A percentile compares a stretch with the other conserved stretches of the same genome.
phyloP scores from a whole-genome alignment of 257 asterid genomes.

The Solanum rostratum region DNA sequence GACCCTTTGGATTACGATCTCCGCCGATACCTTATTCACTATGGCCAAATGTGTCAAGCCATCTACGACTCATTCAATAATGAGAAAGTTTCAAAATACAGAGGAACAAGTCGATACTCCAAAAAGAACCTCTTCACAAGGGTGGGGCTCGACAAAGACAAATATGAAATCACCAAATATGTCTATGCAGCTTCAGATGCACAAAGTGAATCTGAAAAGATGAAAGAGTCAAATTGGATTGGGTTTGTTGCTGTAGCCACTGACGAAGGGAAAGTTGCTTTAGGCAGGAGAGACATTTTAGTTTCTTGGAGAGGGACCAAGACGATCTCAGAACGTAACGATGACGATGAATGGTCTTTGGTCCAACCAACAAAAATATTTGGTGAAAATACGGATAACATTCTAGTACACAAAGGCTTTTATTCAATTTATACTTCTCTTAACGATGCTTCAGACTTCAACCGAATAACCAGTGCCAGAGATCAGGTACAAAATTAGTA shows the following conservation, averaged over 20 bases:
- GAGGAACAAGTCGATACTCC: constrained; percentile 16
- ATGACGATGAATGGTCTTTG: constrained; percentile 28
- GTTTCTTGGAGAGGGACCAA: constrained; percentile 50
- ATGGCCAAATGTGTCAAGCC: constrained; percentile 46
- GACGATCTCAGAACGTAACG: constrained; percentile 16
- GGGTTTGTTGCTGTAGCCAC: constrained; percentile 55
- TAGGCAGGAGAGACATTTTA: constrained; percentile 52
- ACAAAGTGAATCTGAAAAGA: not conserved
- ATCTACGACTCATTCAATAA: constrained; percentile 38
- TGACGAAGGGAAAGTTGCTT: constrained; percentile 33
- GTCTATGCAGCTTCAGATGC: constrained; percentile 33
- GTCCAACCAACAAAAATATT: constrained; percentile 17
- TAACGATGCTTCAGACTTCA: constrained; percentile 1
- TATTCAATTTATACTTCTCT: constrained; percentile 18
- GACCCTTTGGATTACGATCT: constrained; percentile 46
- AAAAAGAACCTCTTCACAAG: constrained; percentile 11
- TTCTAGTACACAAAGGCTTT: constrained; percentile 15
- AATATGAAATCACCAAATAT: constrained; percentile 26
- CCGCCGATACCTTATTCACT: constrained; percentile 27
- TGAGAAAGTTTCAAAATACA: constrained; percentile 11
- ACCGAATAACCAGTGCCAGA: constrained; percentile 20
- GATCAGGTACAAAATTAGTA: constrained; percentile 18
- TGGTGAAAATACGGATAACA: constrained; percentile 3
- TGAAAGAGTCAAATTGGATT: constrained; percentile 40
- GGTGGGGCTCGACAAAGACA: constrained; percentile 24